These are phyloP conservation scores for Eucalyptus decipiens DNA, from an alignment of 345 rosid species.

Conservation along the genomic window DNA sequence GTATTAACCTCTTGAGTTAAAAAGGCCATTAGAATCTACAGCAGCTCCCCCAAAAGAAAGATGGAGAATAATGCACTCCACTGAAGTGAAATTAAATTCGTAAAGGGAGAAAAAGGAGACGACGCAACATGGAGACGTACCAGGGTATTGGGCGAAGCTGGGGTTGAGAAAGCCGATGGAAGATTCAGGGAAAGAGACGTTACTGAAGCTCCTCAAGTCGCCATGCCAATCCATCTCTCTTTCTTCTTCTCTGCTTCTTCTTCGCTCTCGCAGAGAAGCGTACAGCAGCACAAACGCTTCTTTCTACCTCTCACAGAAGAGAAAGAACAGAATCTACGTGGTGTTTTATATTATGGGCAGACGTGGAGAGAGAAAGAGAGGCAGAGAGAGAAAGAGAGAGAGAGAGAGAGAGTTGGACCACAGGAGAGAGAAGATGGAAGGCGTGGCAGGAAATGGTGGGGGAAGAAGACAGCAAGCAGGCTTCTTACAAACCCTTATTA, in stretches of 20 bases:
- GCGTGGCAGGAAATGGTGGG: neutral
- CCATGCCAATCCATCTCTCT: conserved; percentile 49
- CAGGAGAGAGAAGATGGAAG: neutral
- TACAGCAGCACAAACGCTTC: neutral
- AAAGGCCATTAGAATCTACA: neutral
- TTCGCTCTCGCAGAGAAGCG: neutral
- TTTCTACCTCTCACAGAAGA: neutral
- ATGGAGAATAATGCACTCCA: neutral
- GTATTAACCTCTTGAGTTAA: neutral
- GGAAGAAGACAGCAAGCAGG: neutral
- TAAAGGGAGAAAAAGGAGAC: neutral
- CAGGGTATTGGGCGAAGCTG: conserved; percentile 48
- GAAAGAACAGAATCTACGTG: neutral
- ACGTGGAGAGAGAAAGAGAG: neutral
- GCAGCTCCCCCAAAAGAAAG: neutral
- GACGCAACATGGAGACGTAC: conserved; percentile 6
- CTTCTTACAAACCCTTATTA: neutral
- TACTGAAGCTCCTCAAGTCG: conserved; percentile 4
- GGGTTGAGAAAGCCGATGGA: conserved; percentile 56
- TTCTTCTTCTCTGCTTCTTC: neutral
- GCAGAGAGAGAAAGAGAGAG: neutral
- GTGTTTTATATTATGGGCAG: neutral
- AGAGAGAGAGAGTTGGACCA: neutral
- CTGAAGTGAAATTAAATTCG: neutral
- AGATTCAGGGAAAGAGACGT: conserved; percentile 23